Conservation (phyloP, 345 rosid genomes). For the Lumnitzera littorea region DNA sequence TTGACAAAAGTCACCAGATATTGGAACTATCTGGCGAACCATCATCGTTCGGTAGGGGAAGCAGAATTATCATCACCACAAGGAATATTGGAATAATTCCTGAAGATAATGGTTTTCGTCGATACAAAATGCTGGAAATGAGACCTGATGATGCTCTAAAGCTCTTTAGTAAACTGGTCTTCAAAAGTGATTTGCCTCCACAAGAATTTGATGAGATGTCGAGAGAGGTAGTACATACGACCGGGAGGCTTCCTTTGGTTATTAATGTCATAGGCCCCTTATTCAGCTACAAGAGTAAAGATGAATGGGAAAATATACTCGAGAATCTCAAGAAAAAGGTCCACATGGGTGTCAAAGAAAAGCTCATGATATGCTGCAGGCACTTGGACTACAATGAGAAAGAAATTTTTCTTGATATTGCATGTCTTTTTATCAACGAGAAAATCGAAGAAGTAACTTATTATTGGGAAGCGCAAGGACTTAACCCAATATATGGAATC, state of each 20-base stretch:
- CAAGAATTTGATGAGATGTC: too few species aligned
- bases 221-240: too few species aligned
- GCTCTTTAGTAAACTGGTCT: not conserved
- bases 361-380: conserved; percentile 14
- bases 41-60: conserved; percentile 1
- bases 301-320: not conserved
- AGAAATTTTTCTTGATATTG: conserved; percentile 20
- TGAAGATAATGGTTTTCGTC: conserved; percentile 3
- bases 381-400: conserved; percentile 11
- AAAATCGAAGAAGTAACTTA: conserved; percentile 2
- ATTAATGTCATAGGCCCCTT: not conserved
- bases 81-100: conserved; percentile 7
- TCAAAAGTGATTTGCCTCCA: too few species aligned
- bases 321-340: conserved; percentile 8
- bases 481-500: conserved; percentile 9
- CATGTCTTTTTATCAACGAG: conserved; percentile 16
- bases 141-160: conserved; percentile 5
- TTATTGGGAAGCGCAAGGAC: conserved; percentile 13
- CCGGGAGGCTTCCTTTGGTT: not conserved
- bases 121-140: conserved; percentile 10
- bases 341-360: conserved; percentile 6
- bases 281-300: not conserved
- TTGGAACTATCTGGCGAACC: too few species aligned
- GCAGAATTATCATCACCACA: conserved; percentile 16
- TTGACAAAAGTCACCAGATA: too few species aligned